Base-by-base conservation (phyloP, 2,329 filamentous ascomycete genomes). In the Huntiella decipiens region DNA sequence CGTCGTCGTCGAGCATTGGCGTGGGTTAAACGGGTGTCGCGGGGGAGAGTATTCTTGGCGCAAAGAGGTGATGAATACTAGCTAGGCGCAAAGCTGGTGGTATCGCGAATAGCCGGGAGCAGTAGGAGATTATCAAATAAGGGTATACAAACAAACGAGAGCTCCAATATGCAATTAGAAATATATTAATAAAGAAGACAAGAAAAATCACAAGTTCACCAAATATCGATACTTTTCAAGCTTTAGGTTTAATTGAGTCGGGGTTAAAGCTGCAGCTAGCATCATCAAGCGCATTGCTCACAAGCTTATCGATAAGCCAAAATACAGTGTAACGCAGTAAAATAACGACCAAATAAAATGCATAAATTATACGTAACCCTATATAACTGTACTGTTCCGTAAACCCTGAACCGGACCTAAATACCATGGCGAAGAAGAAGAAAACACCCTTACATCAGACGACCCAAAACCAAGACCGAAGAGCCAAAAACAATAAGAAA, bases 1-100 rank as follows among this genome's bases (percentile, higher is more conserved):
- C 47, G n/a, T 49, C 47, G 38, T 49, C 47, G 32, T 45, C 43
- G 43, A 47, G 40, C 4, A 17, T 44, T 36, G 15, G 22, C 3
- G 22, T 7, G 22, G 6, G 2, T 28, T 28, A 7, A 28, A 28
- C 6, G 3, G 22, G 22, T 28, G 34, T 36, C 15, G 34, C 12
- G 12, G 34, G 34, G 5, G 11, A n/a, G 1, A n/a, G 34, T 36
- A 36, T 12, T 7, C 5, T n/a, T 36, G 34, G 12, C 34, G 34
- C 34, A 36, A 36, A 16, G 15, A n/a, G 17, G 17, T 19, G 17
- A 1, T 19, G 17, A 19, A 19, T 19, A 19, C 17, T 19, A 19
- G 17, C 17, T 4, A 19, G 15, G 34, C 34, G 34, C 22, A 28
- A 28, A 28, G 22, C 2, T 28, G 22, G 8, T 28, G 6, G 8